Percentiles rank a stretch among this genome's conserved stretches.
Conservation (phyloP, 2,329 filamentous ascomycete genomes). For the Xylaria digitata region DNA sequence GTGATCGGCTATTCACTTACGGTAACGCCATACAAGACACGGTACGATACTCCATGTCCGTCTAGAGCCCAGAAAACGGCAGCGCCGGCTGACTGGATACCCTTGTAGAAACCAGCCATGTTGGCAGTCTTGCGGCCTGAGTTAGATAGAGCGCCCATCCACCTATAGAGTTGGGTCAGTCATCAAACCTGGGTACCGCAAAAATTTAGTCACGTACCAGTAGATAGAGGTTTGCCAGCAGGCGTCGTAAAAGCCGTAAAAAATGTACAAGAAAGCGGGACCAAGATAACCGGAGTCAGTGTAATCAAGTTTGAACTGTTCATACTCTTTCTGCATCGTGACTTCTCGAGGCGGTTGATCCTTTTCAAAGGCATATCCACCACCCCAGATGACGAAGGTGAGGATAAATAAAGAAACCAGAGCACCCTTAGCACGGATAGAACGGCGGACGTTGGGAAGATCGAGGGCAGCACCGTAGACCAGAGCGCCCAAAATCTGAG, state of each 20-base stretch:
- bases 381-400: slow-evolving; percentile 78
- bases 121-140: slow-evolving; percentile 92
- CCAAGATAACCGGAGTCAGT: slow-evolving; percentile 70
- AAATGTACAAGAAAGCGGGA: slow-evolving; percentile 78
- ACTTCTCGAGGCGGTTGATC: slow-evolving; percentile 60
- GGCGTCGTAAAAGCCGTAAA: slow-evolving; percentile 69
- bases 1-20: slow-evolving; percentile 47
- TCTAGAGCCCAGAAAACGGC: slow-evolving; percentile 82
- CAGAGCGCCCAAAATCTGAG: slow-evolving; percentile 77
- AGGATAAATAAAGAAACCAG: slow-evolving; percentile 69
- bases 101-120: slow-evolving; percentile 89
- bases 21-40: slow-evolving; percentile 74
- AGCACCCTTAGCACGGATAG: slow-evolving; percentile 70
- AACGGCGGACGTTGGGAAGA: slow-evolving; percentile 64
- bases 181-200: slow-evolving; percentile 71
- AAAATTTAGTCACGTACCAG: slow-evolving; percentile 80
- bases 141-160: slow-evolving; percentile 94
- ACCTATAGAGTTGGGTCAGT: slow-evolving; percentile 61
- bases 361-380: slow-evolving; percentile 77
- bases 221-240: slow-evolving; percentile 91
- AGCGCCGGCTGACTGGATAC: slow-evolving; percentile 85
- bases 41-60: slow-evolving; percentile 69
- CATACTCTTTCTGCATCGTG: slow-evolving; percentile 34
- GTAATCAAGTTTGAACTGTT: slow-evolving; percentile 62
- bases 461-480: slow-evolving; percentile 76